These are phyloP conservation scores for Debaryomyces psychrophilus DNA, from an alignment of 1,139 yeast genomes.

Conservation along the genomic window DNA sequence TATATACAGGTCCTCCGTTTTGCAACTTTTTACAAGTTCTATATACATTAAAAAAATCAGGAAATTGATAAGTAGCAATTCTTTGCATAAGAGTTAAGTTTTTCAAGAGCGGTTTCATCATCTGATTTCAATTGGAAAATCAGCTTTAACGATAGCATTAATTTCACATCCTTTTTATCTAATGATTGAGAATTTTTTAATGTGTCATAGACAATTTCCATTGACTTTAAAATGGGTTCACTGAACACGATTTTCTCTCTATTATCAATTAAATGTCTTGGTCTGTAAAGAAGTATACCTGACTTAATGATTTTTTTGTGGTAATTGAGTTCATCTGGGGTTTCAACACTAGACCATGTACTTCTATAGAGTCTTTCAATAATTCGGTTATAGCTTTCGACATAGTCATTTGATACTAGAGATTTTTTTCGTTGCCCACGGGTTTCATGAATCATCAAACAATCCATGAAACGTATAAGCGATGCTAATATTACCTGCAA, in stretches of 20 bases:
- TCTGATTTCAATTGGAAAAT: slow-evolving; percentile 21
- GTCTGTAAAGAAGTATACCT: slow-evolving; percentile 36
- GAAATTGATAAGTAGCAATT: slow-evolving; percentile 7
- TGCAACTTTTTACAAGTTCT: slow-evolving; percentile 1
- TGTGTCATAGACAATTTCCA: slow-evolving; percentile 24
- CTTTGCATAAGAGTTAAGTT: slow-evolving; percentile 13
- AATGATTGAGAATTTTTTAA: slow-evolving; percentile 22
- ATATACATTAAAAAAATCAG: slow-evolving; percentile 5
- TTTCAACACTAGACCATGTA: slow-evolving; percentile 30
- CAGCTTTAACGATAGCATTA: slow-evolving; percentile 24
- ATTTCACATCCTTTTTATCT: slow-evolving; percentile 19
- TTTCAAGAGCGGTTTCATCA: slow-evolving; percentile 19
- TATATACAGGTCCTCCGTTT: slow-evolving; percentile 3
- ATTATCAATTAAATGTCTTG: slow-evolving; percentile 26
- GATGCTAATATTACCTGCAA: slow-evolving; percentile 19
- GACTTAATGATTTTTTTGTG: slow-evolving; percentile 34
- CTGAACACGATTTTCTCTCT: slow-evolving; percentile 23
- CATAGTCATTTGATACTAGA: slow-evolving; percentile 25
- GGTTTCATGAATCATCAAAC: slow-evolving; percentile 24
- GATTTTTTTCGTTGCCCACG: slow-evolving; percentile 17
- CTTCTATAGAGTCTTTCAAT: slow-evolving; percentile 26
- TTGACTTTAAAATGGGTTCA: slow-evolving; percentile 24
- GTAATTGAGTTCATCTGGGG: slow-evolving; percentile 18
- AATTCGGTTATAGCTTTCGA: slow-evolving; percentile 31
- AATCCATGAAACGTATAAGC: slow-evolving; percentile 25